Conservation (phyloP, 805 yeast genomes). For the Deakozyma indianensis region DNA sequence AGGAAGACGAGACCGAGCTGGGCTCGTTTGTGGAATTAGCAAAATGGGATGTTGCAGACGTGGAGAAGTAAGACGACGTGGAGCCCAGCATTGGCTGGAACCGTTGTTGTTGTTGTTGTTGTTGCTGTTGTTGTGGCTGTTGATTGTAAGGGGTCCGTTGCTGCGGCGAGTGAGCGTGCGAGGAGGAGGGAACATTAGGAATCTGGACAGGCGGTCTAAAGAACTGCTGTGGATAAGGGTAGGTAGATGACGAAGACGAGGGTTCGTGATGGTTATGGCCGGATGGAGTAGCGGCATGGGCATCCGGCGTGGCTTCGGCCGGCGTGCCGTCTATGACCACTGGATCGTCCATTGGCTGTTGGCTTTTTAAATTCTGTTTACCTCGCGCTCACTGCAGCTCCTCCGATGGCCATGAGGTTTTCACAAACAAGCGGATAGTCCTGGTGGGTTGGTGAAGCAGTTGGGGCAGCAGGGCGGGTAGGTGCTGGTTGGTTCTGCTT, state of each 20-base stretch:
- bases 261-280: neutral
- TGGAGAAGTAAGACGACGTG: slow-evolving; percentile 15
- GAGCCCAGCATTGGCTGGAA: slow-evolving; percentile 7
- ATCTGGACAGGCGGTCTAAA: neutral
- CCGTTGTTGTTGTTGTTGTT: slow-evolving; percentile 5
- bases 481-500: too few relatives aligned
- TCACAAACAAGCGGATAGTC: too few relatives aligned
- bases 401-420: too few relatives aligned
- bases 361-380: too few relatives aligned
- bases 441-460: too few relatives aligned
- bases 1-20: slow-evolving; percentile 14
- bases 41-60: slow-evolving; percentile 14
- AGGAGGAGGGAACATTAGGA: neutral
- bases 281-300: neutral
- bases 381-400: too few relatives aligned
- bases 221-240: slow-evolving; percentile 1
- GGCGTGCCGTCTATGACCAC: slow-evolving; percentile 1
- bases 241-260: neutral
- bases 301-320: neutral
- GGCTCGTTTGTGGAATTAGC: slow-evolving; percentile 18
- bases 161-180: neutral
- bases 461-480: too few relatives aligned
- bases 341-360: neutral
- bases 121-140: slow-evolving; percentile 6
- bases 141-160: slow-evolving; percentile 2